Conservation (phyloP, 345 rosid genomes). For the Salix suchowensis region DNA sequence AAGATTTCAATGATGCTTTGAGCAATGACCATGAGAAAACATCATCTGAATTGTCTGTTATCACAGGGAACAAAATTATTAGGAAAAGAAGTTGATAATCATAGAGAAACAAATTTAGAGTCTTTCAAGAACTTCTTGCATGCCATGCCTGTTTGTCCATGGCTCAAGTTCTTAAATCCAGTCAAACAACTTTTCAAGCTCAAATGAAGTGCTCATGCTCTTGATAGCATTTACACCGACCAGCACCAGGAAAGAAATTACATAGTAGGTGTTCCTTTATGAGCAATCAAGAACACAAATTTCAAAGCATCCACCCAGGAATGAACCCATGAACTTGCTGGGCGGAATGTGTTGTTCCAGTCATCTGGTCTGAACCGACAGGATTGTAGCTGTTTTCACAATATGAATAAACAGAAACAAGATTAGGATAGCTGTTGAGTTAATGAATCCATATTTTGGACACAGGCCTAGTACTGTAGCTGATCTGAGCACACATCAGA, state of each 20-base stretch:
- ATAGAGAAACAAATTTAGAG: background rate
- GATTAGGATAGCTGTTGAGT: background rate
- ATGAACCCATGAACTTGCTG: slow-evolving; percentile 78
- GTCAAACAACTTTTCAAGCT: background rate
- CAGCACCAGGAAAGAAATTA: slow-evolving; percentile 20
- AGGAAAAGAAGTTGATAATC: background rate
- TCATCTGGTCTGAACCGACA: slow-evolving; percentile 67
- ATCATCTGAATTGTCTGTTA: background rate
- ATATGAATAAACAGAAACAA: background rate
- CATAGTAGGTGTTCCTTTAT: background rate
- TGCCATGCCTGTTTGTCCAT: background rate
- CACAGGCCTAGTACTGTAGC: background rate
- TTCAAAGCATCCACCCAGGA: slow-evolving; percentile 98
- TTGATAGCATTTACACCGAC: slow-evolving; percentile 33
- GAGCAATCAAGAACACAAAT: slow-evolving; percentile 6
- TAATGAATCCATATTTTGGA: background rate
- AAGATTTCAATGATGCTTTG: background rate
- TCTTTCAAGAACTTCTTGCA: slow-evolving; percentile 4
- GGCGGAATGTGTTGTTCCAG: slow-evolving; percentile 37
- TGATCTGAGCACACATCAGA: background rate
- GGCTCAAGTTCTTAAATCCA: background rate
- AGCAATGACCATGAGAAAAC: too few species aligned
- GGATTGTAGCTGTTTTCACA: slow-evolving; percentile 48
- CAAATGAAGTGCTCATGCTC: slow-evolving; percentile 7
- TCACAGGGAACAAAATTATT: background rate